Evolutionary conservation across 208 protist genomes (phyloP), one percentile per base, ranked within the genome.

Genomic region (Acanthamoeba lenticulata): DNA sequence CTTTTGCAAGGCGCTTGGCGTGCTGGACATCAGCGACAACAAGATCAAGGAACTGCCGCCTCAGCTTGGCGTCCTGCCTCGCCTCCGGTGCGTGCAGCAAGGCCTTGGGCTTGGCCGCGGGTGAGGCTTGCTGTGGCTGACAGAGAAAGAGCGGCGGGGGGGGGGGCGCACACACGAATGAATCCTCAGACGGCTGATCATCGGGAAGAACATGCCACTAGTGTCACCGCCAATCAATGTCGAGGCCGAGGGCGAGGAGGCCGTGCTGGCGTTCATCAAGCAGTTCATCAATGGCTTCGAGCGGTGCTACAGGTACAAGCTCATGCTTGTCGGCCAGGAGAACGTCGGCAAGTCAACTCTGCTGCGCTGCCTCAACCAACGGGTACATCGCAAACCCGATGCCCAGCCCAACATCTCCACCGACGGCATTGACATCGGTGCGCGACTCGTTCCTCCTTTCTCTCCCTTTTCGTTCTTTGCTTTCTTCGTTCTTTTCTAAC

Each of bases 291-390:
- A 93, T n/a, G 88, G 88, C 4, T 62, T 57, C 34, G 60, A 93
- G 88, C 52, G 67, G n/a, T 93, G 88, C 67, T 93, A 93, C 88
- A 52, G 88, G 21, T 62, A 62, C 42, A 93, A 93, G 60, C 44
- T 93, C n/a, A 93, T 93, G 88, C 60, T 93, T 21, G 88, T 93
- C 11, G 88, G 88, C n/a, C 88, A 93, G 44, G 88, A 93, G 67
- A 93, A 93, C 34, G 88, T 93, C 32, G 88, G 88, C n/a, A 90
- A 90, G 38, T 57, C 83, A 21, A 34, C 38, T 17, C 62, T 77
- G 62, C 27, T 62, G 88, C 38, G 88, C 9, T 69, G 67, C 42
- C 38, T 60, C 40, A 79, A 44, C 29, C 42, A 69, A 36, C 42
- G 67, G 27, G 36, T 47, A 38, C 32, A 24, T 40, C 42, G 47